phyloP scores from a whole-genome alignment of 345 rosid genomes.

The Gossypium sturtianum region DNA sequence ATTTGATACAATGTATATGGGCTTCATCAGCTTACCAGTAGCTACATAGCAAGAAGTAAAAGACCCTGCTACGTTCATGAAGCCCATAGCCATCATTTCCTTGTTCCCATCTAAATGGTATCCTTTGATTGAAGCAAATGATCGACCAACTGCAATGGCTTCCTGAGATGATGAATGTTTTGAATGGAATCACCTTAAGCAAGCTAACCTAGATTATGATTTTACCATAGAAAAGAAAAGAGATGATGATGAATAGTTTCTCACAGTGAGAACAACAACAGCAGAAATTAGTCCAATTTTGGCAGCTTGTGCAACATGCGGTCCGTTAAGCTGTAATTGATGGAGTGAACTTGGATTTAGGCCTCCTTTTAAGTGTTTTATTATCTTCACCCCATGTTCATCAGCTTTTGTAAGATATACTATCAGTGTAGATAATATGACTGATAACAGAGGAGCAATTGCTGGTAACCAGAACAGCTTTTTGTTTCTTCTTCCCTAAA shows the following conservation, averaged over 20 bases:
- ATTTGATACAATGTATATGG: too few relatives aligned
- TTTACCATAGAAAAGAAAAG: background rate
- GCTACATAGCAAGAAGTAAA: slow-evolving; percentile 79
- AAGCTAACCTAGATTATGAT: background rate
- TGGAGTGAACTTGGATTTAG: slow-evolving; percentile 58
- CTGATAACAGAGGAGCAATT: slow-evolving; percentile 74
- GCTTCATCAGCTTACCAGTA: slow-evolving; percentile 36
- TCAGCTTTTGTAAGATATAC: slow-evolving; percentile 62
- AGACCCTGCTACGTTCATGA: slow-evolving; percentile 78
- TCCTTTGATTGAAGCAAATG: slow-evolving; percentile 79
- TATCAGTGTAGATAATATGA: slow-evolving; percentile 60
- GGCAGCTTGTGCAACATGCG: slow-evolving; percentile 58
- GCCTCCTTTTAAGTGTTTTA: slow-evolving; percentile 68
- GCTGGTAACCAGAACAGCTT: slow-evolving; percentile 79
- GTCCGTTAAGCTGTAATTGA: slow-evolving; percentile 47
- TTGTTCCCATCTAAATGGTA: slow-evolving; percentile 84
- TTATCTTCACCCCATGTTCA: slow-evolving; percentile 62
- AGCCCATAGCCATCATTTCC: slow-evolving; percentile 85
- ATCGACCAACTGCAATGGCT: slow-evolving; percentile 85
- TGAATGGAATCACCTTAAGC: background rate
- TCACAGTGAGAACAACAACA: slow-evolving; percentile 64
- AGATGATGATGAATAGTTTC: slow-evolving; percentile 1
- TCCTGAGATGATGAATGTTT: slow-evolving; percentile 36
- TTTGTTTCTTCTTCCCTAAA: slow-evolving; percentile 71
- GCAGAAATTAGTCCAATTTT: slow-evolving; percentile 75